Percentiles rank a stretch among this genome's conserved stretches.
These are phyloP conservation scores for Prunella vulgaris DNA, from an alignment of 257 asterid genomes.

Conservation along the genomic window DNA sequence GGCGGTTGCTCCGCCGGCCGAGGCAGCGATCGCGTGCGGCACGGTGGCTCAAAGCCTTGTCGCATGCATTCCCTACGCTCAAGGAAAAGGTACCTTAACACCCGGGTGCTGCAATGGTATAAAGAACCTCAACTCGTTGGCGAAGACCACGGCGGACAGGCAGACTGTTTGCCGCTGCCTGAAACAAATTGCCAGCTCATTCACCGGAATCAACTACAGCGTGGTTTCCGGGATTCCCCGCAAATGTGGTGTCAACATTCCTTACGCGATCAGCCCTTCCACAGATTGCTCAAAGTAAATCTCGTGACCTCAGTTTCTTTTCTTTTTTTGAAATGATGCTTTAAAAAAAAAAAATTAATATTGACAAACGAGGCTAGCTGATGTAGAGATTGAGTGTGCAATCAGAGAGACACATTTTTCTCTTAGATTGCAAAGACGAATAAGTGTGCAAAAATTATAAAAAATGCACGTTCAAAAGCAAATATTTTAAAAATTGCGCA, in stretches of 20 bases:
- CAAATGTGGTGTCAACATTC: background rate
- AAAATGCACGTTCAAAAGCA: too few species aligned
- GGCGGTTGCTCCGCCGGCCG: background rate
- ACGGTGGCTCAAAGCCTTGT: background rate
- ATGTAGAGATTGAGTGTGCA: too few species aligned
- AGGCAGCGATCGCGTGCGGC: slow-evolving; percentile 23
- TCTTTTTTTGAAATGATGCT: too few species aligned
- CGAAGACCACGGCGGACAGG: slow-evolving; percentile 13
- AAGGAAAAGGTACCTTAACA: background rate
- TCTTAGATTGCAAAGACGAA: too few species aligned
- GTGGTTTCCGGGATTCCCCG: background rate
- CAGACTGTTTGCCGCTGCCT: background rate
- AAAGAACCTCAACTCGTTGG: background rate
- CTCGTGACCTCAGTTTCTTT: background rate
- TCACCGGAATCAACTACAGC: background rate
- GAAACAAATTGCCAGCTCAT: background rate
- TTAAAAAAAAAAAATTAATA: too few species aligned
- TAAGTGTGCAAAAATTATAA: too few species aligned
- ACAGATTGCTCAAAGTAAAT: background rate
- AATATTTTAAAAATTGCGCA: too few species aligned
- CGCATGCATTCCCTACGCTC: slow-evolving; percentile 24
- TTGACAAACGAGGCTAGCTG: too few species aligned
- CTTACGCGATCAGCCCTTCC: slow-evolving; percentile 2
- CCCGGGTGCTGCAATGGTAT: slow-evolving; percentile 33
- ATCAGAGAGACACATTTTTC: too few species aligned